Base-by-base conservation (phyloP, 148 eudicot genomes). In the Simmondsia chinensis region DNA sequence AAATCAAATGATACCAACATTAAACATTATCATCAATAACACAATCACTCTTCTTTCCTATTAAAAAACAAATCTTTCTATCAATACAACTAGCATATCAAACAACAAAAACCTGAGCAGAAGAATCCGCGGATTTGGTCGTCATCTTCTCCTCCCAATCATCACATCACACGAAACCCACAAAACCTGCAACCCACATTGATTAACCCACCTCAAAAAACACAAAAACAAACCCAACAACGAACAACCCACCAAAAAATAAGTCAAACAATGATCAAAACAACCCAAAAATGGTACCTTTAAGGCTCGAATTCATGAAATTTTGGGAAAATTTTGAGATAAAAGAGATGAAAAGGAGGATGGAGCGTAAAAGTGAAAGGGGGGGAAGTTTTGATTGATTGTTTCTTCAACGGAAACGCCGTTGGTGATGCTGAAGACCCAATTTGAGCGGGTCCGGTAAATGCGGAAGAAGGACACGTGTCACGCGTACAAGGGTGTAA, bases 391-490 rank as follows among this genome's bases (percentile, higher is more conserved):
- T 5, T 66, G 32, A 46, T 55, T 50, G 29, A 43, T 39, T 60
- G 35, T 41, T 57, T n/a, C 28, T 57, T 60, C 54, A 74, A 61
- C 66, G 76, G 71, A 63, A 70, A 56, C 53, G 29, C 57, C 70
- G 77, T 57, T 63, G 71, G 73, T 37, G 59, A 73, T 54, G 60
- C 35, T 22, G 24, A 41, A 52, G 40, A 54, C 60, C 71, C 60
- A 50, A 46, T 41, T 67, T 65, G 59, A 70, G 79, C 63, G 68
- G 71, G 76, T 50, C 66, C 74, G 48, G 48, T 49, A 49, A 9
- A 46, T 33, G 9, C 64, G 63, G 61, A 52, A 31, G 63, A 52
- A 43, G 39, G 30, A 60, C 79, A 69, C 79, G 75, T 69, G 74
- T 41, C 59, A 52, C 0, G 0, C 48, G 32, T 26, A 32, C 33